phyloP scores from a whole-genome alignment of 352 stramenopile species.

The Phytophthora ohioensis region DNA sequence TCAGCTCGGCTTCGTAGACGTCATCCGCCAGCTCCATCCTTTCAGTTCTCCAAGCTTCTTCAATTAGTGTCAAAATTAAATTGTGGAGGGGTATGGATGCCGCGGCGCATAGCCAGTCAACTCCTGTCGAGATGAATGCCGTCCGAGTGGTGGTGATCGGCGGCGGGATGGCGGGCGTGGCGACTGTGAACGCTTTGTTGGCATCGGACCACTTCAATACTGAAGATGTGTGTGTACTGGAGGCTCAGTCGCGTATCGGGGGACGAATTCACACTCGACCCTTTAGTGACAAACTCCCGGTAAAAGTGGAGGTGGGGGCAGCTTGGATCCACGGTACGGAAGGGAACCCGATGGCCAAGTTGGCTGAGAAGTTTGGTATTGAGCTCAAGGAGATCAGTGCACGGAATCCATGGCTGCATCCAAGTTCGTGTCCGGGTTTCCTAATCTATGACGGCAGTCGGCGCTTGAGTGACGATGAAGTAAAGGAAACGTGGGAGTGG shows the following conservation, averaged over 20 bases:
- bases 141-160: slow-evolving; percentile 55
- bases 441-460: slow-evolving; percentile 44
- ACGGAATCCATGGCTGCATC: slow-evolving; percentile 68
- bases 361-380: slow-evolving; percentile 50
- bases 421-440: slow-evolving; percentile 52
- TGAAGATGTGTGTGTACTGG: slow-evolving; percentile 53
- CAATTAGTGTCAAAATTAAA: slow-evolving; percentile 26
- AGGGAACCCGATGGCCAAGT: slow-evolving; percentile 48
- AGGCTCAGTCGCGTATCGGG: slow-evolving; percentile 54
- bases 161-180: slow-evolving; percentile 55
- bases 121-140: slow-evolving; percentile 22
- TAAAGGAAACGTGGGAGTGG: slow-evolving; percentile 54
- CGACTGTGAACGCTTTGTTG: slow-evolving; percentile 48
- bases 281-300: slow-evolving; percentile 49
- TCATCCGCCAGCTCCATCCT: slow-evolving; percentile 42
- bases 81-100: slow-evolving; percentile 4
- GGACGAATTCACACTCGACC: slow-evolving; percentile 51
- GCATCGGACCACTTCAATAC: slow-evolving; percentile 30
- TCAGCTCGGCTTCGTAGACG: slow-evolving; percentile 59
- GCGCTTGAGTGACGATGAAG: slow-evolving; percentile 39
- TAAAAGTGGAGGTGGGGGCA: slow-evolving; percentile 58
- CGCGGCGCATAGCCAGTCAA: slow-evolving; percentile 21
- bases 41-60: slow-evolving; percentile 8
- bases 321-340: slow-evolving; percentile 67
- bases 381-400: slow-evolving; percentile 53